phyloP scores from a whole-genome alignment of 2,329 filamentous ascomycete genomes.

The Fusarium beomiforme region DNA sequence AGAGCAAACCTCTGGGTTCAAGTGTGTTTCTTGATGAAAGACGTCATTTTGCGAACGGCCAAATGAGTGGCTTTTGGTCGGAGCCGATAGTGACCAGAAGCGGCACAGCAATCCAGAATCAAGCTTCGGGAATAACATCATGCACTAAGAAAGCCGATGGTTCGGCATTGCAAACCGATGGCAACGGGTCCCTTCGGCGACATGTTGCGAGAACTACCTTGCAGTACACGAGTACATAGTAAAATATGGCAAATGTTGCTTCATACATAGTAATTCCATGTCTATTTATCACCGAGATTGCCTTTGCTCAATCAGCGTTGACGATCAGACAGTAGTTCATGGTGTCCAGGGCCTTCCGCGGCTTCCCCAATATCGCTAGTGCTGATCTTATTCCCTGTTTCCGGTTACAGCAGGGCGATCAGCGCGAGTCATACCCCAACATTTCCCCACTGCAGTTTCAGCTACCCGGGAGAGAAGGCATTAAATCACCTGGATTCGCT shows the following conservation, averaged over 20 bases:
- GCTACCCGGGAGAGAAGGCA: background rate
- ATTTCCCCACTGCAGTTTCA: fast-evolving
- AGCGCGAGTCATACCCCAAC: background rate
- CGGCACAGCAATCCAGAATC: background rate
- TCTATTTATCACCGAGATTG: background rate
- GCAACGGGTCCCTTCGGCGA: too few species aligned
- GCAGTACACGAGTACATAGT: too few species aligned
- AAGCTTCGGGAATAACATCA: background rate
- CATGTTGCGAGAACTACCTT: background rate
- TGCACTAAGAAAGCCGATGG: background rate
- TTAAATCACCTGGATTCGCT: background rate
- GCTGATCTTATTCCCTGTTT: background rate
- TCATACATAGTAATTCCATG: too few species aligned
- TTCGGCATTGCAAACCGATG: background rate
- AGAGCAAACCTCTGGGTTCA: fast-evolving
- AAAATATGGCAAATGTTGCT: background rate
- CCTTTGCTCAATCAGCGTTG: background rate
- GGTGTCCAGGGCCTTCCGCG: background rate
- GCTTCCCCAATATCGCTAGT: background rate
- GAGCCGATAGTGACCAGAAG: background rate
- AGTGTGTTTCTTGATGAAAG: background rate
- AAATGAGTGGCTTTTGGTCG: background rate
- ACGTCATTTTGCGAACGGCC: background rate
- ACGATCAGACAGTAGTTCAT: background rate
- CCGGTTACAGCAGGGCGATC: background rate